Percentiles rank a stretch among this genome's conserved stretches.
Evolutionary conservation across 1,284 basidiomycete species (phyloP).

Genomic region (Microbotryum scabiosae): DNA sequence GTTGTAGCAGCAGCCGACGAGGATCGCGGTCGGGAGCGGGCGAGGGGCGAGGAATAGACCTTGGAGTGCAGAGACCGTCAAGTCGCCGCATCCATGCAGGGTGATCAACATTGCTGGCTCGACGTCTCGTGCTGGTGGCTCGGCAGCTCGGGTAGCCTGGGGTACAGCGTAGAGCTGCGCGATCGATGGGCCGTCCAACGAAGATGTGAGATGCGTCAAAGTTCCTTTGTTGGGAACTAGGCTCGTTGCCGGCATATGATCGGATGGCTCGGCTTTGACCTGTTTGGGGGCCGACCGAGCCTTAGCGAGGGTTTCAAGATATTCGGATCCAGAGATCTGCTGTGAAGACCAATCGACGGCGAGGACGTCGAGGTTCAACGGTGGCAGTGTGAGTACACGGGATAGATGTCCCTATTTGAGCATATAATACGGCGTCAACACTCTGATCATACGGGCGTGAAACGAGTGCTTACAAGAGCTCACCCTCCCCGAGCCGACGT

Average conservation of each 20-base stretch:
- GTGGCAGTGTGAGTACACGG: constrained; percentile 15
- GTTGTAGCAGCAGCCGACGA: constrained; percentile 31
- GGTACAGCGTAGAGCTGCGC: background rate
- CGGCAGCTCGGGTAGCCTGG: background rate
- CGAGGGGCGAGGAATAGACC: constrained; percentile 8
- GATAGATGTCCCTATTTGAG: constrained; percentile 26
- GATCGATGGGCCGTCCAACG: constrained; percentile 21
- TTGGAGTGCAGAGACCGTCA: constrained; percentile 19
- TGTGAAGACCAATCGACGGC: constrained; percentile 27
- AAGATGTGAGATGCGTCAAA: constrained; percentile 19
- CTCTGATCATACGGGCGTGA: too few relatives aligned
- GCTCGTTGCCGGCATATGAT: too few relatives aligned
- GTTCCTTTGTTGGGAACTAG: background rate
- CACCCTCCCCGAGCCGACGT: constrained; percentile 28
- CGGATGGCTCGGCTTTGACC: background rate
- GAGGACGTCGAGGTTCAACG: constrained; percentile 26
- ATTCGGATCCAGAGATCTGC: constrained; percentile 23
- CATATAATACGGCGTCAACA: too few relatives aligned
- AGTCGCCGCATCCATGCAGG: constrained; percentile 27
- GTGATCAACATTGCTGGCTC: constrained; percentile 20
- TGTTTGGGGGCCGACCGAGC: background rate
- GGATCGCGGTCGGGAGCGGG: background rate
- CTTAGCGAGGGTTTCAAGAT: constrained; percentile 5
- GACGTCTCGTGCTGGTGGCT: background rate
- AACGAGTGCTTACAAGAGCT: background rate